Base-by-base conservation (phyloP, 345 rosid genomes). In the Eucalyptus cladocalyx region DNA sequence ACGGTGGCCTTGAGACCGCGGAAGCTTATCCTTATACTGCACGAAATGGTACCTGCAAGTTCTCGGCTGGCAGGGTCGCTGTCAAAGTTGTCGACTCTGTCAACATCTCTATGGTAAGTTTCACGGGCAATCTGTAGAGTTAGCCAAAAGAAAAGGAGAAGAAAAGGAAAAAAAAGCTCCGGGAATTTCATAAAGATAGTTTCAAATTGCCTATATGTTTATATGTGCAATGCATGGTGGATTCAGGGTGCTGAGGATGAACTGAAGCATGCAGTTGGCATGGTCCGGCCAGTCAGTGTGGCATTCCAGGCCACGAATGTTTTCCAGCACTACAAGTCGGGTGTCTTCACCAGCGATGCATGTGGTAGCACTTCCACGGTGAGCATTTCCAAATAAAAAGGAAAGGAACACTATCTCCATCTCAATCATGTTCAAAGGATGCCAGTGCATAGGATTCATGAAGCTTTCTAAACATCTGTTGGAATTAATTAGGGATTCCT, bases 1-100 rank as follows among this genome's bases (percentile, higher is more conserved):
- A 97, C 51, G 99, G 99, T 42, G 99, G 99, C 45, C 98, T 98
- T 43, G 99, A 97, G 86, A 95, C 99, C 13, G 99, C 93, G 93
- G 94, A 93, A 91, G 93, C 98, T 80, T 97, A 98, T 91, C 99
- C 98, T 88, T 98, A 98, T 92, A 93, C 92, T 2, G 99, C 91
- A 43, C 37, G 86, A 91, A 92, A 95, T 87, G 98, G 91, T 51
- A 45, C 50, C 80, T 98, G 99, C 96, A 95, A 96, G 91, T 98
- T 92, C 94, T 94, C 98, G 19, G 87, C 96, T 1, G 95, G 93
- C 91, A 95, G 93, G 87, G 90, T 98, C 86, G 98, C 96, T 89
- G 95, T 95, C 89, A 92, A 93, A 89, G 97, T 97, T 81, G 85
- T 92, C 2, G 92, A 93, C 88, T 95, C 98, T 11, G 95, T 98